phyloP scores from a whole-genome alignment of 1,284 basidiomycete genomes.

The Naganishia albida region DNA sequence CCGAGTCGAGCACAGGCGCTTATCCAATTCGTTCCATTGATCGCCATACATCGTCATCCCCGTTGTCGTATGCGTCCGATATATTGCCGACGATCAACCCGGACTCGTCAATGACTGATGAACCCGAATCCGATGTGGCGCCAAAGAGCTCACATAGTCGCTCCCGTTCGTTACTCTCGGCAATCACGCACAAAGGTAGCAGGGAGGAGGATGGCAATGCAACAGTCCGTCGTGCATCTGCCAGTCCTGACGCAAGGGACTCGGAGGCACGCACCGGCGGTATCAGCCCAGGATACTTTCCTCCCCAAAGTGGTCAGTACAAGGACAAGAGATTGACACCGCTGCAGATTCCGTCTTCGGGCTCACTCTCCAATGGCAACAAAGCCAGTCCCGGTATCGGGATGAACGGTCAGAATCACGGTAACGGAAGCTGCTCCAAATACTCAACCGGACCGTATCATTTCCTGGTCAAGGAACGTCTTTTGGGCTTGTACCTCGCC shows the following conservation, averaged over 20 bases:
- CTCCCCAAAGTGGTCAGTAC: neutral
- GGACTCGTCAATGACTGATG: neutral
- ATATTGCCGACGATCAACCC: neutral
- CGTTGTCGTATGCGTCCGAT: conserved; percentile 9
- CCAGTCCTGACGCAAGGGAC: neutral
- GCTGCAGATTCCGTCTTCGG: conserved; percentile 10
- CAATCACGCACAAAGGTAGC: neutral
- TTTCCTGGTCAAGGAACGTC: conserved; percentile 59
- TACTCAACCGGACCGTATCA: conserved; percentile 54
- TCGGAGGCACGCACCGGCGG: neutral
- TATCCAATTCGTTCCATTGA: neutral
- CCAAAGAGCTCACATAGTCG: neutral
- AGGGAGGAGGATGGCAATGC: neutral
- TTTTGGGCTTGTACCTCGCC: conserved; percentile 59
- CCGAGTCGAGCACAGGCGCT: neutral
- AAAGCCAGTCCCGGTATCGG: neutral
- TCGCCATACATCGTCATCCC: neutral
- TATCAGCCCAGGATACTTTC: conserved; percentile 11
- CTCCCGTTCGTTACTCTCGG: neutral
- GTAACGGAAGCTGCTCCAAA: neutral
- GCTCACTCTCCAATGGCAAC: neutral
- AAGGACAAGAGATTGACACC: conserved; percentile 22
- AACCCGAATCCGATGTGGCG: neutral
- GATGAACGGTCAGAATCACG: neutral
- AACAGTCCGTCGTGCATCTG: neutral